Evolutionary conservation across 2,329 filamentous ascomycete genomes (phyloP).

Genomic region (Cladophialophora bantiana): DNA sequence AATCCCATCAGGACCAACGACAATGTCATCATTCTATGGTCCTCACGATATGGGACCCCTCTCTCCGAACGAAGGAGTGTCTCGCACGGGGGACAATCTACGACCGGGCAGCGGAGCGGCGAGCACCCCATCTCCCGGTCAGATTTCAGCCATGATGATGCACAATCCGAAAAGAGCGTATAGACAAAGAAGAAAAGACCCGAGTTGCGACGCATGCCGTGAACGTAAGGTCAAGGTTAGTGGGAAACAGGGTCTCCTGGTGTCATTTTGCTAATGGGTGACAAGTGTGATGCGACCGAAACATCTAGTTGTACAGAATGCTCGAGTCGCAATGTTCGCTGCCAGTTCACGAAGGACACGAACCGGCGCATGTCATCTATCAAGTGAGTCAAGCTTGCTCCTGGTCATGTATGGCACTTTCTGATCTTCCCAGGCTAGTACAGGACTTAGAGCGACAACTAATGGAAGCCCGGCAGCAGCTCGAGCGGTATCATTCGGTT

Average conservation of each 20-base stretch:
- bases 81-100: constrained; percentile 45
- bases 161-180: constrained; percentile 92
- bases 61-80: constrained; percentile 49
- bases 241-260: not conserved
- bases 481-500: constrained; percentile 73
- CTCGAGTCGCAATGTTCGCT: constrained; percentile 94
- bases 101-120: constrained; percentile 26
- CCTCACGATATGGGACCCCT: constrained; percentile 52
- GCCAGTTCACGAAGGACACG: constrained; percentile 98
- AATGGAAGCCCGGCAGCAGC: constrained; percentile 78
- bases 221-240: constrained; percentile 74
- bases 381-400: constrained; percentile 64
- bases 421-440: constrained; percentile 68
- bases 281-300: constrained; percentile 91
- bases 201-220: constrained; percentile 94
- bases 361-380: constrained; percentile 99
- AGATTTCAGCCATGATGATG: constrained; percentile 56
- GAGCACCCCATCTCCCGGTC: constrained; percentile 37
- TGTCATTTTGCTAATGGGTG: constrained; percentile 27
- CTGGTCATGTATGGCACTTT: constrained; percentile 25
- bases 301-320: constrained; percentile 97
- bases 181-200: constrained; percentile 92
- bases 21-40: constrained; percentile 42
- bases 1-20: constrained; percentile 25
- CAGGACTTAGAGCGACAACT: constrained; percentile 96